A percentile compares a stretch with the other conserved stretches of the same genome.
Conservation (phyloP, 495 filamentous ascomycete genomes). For the Annulohypoxylon nitens region DNA sequence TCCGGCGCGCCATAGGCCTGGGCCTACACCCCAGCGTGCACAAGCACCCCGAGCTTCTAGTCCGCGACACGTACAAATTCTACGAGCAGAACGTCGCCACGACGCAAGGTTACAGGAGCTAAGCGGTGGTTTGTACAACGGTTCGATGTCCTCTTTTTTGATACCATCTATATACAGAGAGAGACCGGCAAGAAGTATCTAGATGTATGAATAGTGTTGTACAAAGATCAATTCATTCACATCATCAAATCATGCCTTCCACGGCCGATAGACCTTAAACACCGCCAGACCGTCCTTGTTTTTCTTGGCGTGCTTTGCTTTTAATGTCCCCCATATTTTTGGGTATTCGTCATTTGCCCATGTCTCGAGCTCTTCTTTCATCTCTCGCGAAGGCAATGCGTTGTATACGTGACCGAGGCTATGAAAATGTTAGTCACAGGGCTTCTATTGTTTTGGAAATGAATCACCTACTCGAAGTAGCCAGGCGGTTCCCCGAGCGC, state of each 20-base stretch:
- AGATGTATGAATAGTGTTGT: constrained; percentile 50
- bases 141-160: constrained; percentile 32
- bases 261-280: constrained; percentile 59
- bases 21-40: constrained; percentile 95
- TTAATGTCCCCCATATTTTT: constrained; percentile 74
- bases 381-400: constrained; percentile 68
- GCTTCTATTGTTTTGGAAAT: neutral
- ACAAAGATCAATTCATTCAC: constrained; percentile 44
- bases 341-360: constrained; percentile 79
- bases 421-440: constrained; percentile 24
- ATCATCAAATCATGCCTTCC: constrained; percentile 55
- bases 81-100: constrained; percentile 35
- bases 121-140: constrained; percentile 42
- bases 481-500: constrained; percentile 75
- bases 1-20: constrained; percentile 86
- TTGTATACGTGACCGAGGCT: constrained; percentile 83
- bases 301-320: constrained; percentile 57
- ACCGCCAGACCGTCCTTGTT: constrained; percentile 54
- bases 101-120: constrained; percentile 16
- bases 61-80: constrained; percentile 40
- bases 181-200: constrained; percentile 33
- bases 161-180: constrained; percentile 47
- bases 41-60: constrained; percentile 88
- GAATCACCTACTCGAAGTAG: constrained; percentile 74
- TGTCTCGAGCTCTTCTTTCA: constrained; percentile 74